Base-by-base conservation (phyloP, 2,329 filamentous ascomycete species). In the Thelonectria blattea region DNA sequence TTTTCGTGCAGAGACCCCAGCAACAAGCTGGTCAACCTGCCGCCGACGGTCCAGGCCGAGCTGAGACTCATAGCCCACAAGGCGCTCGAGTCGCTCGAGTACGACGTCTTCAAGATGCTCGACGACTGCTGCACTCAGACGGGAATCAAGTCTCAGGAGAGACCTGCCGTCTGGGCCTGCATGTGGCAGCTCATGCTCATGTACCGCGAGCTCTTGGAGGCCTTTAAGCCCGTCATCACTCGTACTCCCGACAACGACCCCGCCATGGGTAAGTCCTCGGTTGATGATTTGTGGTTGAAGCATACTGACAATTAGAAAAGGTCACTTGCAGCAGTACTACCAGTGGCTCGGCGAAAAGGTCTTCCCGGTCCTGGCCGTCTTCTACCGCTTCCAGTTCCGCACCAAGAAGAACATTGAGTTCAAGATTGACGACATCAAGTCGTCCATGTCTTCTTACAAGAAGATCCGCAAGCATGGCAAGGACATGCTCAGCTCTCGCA, bases 121-220 rank as follows among this genome's bases (percentile, higher is more conserved):
- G 78, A 80, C 52, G 75, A 75, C 27, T 75, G 72, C 42, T 68
- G 80, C 32, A 68, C 71, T 7, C 78, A 79, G 49, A 72, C 78
- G 50, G 72, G 73, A 11, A 74, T 78, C 12, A 74, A 75, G 65
- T 62, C 71, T 1, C 69, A 77, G 14, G 79, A 80, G 52, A 75
- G 74, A 50, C 69, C 82, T 58, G 75, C 78, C n/a, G 66, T 83
- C 20, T 83, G 81, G 80, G 78, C 75, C 15, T 78, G 77, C 66
- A 69, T 82, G 68, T 83, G 82, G 80, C 79, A 82, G 61, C 69
- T 83, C 57, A 79, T 83, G 45, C 73, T 83, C 42, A 77, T 82
- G 65, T 83, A 83, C 61, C 76, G 77, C 20, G 79, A 82, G 54
- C 69, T 82, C 48, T 70, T 75, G 57, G 60, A 65, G 17, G 68